These are phyloP conservation scores for Aphanomyces euteiches DNA, from an alignment of 352 stramenopile genomes.

Conservation along the genomic window DNA sequence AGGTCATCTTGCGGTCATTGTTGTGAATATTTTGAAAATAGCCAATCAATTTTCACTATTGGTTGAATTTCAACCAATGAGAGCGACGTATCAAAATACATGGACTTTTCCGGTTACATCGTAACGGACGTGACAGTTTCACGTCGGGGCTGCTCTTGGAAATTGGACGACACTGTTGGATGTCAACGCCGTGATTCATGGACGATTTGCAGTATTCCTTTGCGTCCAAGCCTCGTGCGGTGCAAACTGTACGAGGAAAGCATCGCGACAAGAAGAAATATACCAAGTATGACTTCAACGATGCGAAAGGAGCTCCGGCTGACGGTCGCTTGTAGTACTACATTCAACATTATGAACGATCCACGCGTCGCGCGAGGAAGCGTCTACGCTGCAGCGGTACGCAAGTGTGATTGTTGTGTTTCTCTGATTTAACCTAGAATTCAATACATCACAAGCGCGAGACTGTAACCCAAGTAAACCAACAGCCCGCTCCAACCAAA, in stretches of 20 bases:
- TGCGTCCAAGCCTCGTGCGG: conserved; percentile 62
- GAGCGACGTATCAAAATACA: neutral
- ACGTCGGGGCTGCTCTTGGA: neutral
- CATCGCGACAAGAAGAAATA: conserved; percentile 32
- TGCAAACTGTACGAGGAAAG: conserved; percentile 64
- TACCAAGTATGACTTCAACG: conserved; percentile 2
- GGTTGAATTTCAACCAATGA: neutral
- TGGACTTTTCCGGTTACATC: neutral
- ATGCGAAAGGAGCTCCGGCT: neutral
- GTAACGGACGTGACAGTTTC: conserved; percentile 2
- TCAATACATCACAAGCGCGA: conserved; percentile 26
- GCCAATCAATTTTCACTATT: neutral
- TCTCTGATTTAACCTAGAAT: neutral
- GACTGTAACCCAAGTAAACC: neutral
- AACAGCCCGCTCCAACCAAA: neutral
- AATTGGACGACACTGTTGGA: neutral
- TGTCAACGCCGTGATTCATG: neutral
- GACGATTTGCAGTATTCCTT: conserved; percentile 76
- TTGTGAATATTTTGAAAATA: neutral
- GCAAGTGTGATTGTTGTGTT: neutral
- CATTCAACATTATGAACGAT: conserved; percentile 75
- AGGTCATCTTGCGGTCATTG: neutral
- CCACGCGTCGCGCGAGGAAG: conserved; percentile 57
- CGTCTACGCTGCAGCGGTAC: conserved; percentile 45
- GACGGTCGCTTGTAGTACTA: conserved; percentile 9